Base-by-base conservation (phyloP, 1,139 yeast genomes). In the Blastobotrys illinoisensis region DNA sequence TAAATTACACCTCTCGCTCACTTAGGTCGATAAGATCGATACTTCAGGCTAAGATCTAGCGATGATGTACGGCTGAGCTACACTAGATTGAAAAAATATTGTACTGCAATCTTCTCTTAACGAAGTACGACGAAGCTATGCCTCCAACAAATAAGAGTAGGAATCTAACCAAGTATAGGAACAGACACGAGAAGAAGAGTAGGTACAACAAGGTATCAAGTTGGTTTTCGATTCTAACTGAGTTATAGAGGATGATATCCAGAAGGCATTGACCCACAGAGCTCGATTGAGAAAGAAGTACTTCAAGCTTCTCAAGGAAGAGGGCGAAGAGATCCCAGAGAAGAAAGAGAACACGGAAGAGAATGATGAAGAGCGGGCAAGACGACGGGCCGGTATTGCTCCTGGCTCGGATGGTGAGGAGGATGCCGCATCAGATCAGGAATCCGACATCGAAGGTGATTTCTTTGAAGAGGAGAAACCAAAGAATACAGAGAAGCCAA, bases 201-300 rank as follows among this genome's bases (percentile, higher is more conserved):
- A 55, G 47, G 58, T 32, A 14, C 18, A 13, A 11, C 13, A 5
- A 13, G 5, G 14, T 7, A n/a, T 14, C 7, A n/a, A 5, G 13
- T 19, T 5, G 5, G n/a, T 50, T 18, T 16, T n/a, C n/a, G n/a
- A 23, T 4, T 46, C 51, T 44, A 44, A 26, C 45, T 21, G 24
- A 36, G 9, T n/a, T 24, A 46, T 47, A 53, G 56, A 51, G 5
- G 36, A 47, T 14, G 95, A 88, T 60, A 90, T 90, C 63, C 84
- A 86, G 65, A 81, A 80, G 66, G 85, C 95, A 11, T 79, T 91
- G 61, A 79, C 82, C 1, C 95, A 89, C 66, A 79, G 90, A 59
- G 89, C 97, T n/a, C 78, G 95, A 62, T 79, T 90, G 61, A 81
- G 90, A 74, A 87, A 85, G 68, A 84, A 82, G 56, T 91, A 91